Evolutionary conservation across 495 filamentous ascomycete genomes (phyloP).

Genomic region (Viridothelium virens): DNA sequence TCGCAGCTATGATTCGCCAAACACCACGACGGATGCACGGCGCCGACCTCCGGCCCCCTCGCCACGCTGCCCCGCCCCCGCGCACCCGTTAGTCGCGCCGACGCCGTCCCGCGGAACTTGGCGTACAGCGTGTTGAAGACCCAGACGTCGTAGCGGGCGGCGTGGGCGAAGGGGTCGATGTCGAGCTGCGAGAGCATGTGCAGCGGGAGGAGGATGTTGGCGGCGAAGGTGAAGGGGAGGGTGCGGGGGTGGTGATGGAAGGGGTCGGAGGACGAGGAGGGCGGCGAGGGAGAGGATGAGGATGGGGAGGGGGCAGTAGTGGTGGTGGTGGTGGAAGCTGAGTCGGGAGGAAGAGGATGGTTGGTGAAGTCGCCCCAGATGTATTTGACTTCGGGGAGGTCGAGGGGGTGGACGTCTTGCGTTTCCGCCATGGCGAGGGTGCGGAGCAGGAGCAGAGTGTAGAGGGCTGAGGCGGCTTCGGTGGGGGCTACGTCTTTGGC

Average conservation of each 20-base stretch:
- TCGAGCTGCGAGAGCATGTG: slow-evolving; percentile 88
- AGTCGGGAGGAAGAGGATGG: slow-evolving; percentile 17
- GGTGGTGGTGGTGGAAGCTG: neutral
- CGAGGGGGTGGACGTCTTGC: slow-evolving; percentile 73
- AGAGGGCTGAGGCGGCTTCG: slow-evolving; percentile 68
- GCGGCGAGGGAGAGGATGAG: too few relatives aligned
- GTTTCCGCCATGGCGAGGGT: slow-evolving; percentile 78
- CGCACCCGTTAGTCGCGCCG: slow-evolving; percentile 49
- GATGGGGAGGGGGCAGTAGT: neutral
- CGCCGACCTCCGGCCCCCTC: slow-evolving; percentile 69
- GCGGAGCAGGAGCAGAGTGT: slow-evolving; percentile 49
- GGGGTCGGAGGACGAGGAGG: slow-evolving; percentile 17
- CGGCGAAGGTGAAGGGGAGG: slow-evolving; percentile 82
- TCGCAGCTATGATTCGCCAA: slow-evolving; percentile 90
- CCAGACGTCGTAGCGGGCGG: slow-evolving; percentile 72
- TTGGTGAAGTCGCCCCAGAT: slow-evolving; percentile 78
- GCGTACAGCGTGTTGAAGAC: slow-evolving; percentile 85
- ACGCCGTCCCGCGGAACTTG: slow-evolving; percentile 90
- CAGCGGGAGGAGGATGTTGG: slow-evolving; percentile 72
- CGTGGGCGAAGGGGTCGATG: slow-evolving; percentile 66
- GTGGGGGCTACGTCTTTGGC: slow-evolving; percentile 66
- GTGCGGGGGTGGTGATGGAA: slow-evolving; percentile 43
- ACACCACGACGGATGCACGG: slow-evolving; percentile 68
- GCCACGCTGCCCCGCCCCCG: slow-evolving; percentile 48
- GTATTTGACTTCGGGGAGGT: slow-evolving; percentile 77